Conservation (phyloP, 495 filamentous ascomycete species). For the Lineolata rhizophorae region DNA sequence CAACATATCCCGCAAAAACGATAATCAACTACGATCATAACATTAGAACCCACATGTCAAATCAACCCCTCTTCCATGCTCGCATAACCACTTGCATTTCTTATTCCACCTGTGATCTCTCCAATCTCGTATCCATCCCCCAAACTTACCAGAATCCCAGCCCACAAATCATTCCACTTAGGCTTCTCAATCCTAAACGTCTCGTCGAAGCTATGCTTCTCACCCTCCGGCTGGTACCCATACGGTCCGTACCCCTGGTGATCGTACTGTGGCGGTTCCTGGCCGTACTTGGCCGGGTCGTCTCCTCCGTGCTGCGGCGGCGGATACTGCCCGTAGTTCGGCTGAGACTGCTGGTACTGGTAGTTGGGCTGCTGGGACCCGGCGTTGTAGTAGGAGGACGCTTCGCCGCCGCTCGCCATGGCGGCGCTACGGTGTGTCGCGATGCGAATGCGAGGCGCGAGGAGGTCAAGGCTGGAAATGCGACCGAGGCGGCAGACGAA, state of each 20-base stretch:
- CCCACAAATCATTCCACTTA: slow-evolving; percentile 80
- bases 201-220: slow-evolving; percentile 48
- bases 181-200: slow-evolving; percentile 60
- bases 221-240: not conserved
- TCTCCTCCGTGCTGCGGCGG: not conserved
- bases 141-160: slow-evolving; percentile 44
- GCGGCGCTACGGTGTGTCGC: too few species aligned
- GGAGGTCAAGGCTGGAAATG: too few species aligned
- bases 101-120: too few species aligned
- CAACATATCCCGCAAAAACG: slow-evolving; percentile 54
- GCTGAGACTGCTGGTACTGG: too few species aligned
- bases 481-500: too few species aligned
- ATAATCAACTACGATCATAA: slow-evolving; percentile 33
- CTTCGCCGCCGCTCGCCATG: too few species aligned
- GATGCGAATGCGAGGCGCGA: too few species aligned
- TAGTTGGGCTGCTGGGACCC: too few species aligned
- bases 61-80: not conserved
- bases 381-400: too few species aligned
- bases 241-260: not conserved
- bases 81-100: too few species aligned
- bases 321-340: too few species aligned
- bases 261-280: slow-evolving; percentile 1
- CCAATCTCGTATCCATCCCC: too few species aligned
- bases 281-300: not conserved
- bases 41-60: not conserved